Percentiles rank a stretch among this genome's conserved stretches.
phyloP scores from a whole-genome alignment of 768 basidiomycete genomes.

The Tricholoma flavovirens region DNA sequence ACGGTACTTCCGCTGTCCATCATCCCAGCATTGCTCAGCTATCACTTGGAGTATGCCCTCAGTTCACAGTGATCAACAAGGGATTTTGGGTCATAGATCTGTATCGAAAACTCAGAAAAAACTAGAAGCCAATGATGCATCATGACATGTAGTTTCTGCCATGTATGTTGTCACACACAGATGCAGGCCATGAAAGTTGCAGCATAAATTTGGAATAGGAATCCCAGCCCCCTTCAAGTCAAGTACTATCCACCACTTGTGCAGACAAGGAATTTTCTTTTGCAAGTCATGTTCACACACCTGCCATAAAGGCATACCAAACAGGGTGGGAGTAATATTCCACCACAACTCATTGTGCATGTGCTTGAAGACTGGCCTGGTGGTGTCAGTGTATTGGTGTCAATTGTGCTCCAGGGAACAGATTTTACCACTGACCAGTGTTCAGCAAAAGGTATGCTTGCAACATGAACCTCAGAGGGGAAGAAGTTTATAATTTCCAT shows the following conservation, averaged over 20 bases:
- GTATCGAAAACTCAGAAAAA: conserved; percentile 37
- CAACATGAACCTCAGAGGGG: conserved; percentile 21
- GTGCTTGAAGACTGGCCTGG: conserved; percentile 36
- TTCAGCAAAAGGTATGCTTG: conserved; percentile 15
- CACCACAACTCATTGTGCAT: conserved; percentile 28
- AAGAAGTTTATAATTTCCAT: conserved; percentile 64
- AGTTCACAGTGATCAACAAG: conserved; percentile 75
- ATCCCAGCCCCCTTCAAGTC: conserved; percentile 38
- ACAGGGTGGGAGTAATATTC: conserved; percentile 36
- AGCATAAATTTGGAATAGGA: conserved; percentile 42
- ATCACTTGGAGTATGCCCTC: conserved; percentile 76
- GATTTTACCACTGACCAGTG: conserved; percentile 23
- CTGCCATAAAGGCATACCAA: conserved; percentile 28
- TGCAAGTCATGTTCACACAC: conserved; percentile 30
- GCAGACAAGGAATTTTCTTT: conserved; percentile 23
- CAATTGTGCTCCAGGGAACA: neutral
- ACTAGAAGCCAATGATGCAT: conserved; percentile 21
- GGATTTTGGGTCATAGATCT: conserved; percentile 30
- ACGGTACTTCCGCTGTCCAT: conserved; percentile 58
- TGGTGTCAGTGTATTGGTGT: neutral
- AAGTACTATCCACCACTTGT: conserved; percentile 45
- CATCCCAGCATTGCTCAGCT: conserved; percentile 59
- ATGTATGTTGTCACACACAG: conserved; percentile 30
- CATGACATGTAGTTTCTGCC: neutral
- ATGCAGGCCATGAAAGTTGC: conserved; percentile 51